Evolutionary conservation across 371 early-diverging fungal species (phyloP).

Genomic region (Circinella minor): DNA sequence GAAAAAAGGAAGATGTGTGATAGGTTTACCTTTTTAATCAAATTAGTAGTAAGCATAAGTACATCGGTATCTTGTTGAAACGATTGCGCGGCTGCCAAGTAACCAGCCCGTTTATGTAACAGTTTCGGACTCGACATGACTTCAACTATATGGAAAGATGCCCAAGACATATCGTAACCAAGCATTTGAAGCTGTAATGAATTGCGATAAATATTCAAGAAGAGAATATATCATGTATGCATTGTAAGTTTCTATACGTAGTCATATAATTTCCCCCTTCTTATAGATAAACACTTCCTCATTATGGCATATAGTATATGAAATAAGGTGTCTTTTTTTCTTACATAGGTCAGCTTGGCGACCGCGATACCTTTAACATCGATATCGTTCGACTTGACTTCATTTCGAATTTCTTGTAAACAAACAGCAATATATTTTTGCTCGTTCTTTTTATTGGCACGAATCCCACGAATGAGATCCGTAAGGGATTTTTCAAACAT

Average conservation of each 20-base stretch:
- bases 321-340: not conserved
- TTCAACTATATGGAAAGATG: constrained; percentile 95
- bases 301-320: not conserved
- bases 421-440: constrained; percentile 83
- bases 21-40: constrained; percentile 85
- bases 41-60: constrained; percentile 93
- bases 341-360: constrained; percentile 86
- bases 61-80: constrained; percentile 96
- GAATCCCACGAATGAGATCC: constrained; percentile 91
- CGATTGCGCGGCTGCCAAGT: constrained; percentile 88
- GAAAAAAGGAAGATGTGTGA: not conserved
- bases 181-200: constrained; percentile 89
- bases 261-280: no score
- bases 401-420: constrained; percentile 87
- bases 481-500: constrained; percentile 88
- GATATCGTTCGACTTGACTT: constrained; percentile 84
- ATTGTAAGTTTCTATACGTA: not conserved
- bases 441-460: constrained; percentile 92
- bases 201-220: not conserved
- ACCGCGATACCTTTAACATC: constrained; percentile 87
- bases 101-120: constrained; percentile 87
- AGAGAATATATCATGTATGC: not conserved
- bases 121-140: constrained; percentile 93
- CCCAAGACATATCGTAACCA: constrained; percentile 97
- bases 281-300: no score